These are phyloP conservation scores for Dactylellina parvicollis DNA, from an alignment of 2,329 filamentous ascomycete species.

Conservation along the genomic window DNA sequence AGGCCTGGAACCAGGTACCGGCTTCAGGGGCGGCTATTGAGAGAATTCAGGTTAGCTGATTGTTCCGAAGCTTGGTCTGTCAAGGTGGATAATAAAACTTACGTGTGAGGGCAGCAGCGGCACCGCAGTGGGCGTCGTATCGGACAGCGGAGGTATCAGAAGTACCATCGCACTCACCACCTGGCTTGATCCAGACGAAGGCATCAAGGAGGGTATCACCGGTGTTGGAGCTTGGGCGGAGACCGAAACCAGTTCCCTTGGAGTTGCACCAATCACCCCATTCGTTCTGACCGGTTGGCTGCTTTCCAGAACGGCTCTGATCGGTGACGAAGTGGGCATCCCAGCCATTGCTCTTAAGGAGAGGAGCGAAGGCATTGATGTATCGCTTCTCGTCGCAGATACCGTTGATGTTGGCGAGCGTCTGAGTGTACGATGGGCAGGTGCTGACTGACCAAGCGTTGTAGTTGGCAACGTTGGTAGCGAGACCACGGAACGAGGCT, in stretches of 20 bases:
- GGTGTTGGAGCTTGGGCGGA: conserved; percentile 57
- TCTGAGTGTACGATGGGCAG: conserved; percentile 63
- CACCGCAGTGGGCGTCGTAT: conserved; percentile 69
- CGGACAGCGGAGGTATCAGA: conserved; percentile 65
- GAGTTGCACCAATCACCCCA: conserved; percentile 65
- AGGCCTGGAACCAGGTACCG: conserved; percentile 63
- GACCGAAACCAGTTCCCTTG: conserved; percentile 60
- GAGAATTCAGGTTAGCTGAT: conserved; percentile 55
- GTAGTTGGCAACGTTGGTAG: conserved; percentile 71
- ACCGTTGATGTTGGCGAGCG: conserved; percentile 60
- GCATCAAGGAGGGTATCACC: conserved; percentile 58
- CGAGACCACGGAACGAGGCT: conserved; percentile 66
- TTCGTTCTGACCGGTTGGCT: conserved; percentile 66
- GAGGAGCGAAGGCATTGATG: conserved; percentile 62
- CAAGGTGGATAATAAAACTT: conserved; percentile 42
- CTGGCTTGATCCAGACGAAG: conserved; percentile 61
- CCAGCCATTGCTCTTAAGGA: conserved; percentile 58
- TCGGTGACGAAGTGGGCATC: conserved; percentile 66
- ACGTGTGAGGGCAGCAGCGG: conserved; percentile 60
- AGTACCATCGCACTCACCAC: conserved; percentile 64
- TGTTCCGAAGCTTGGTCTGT: background rate
- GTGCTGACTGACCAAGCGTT: conserved; percentile 61
- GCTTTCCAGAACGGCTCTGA: conserved; percentile 66
- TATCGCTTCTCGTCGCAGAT: conserved; percentile 60
- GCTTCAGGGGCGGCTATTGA: conserved; percentile 63